Conservation (phyloP, 352 stramenopile species). For the Aphanomyces cochlioides region DNA sequence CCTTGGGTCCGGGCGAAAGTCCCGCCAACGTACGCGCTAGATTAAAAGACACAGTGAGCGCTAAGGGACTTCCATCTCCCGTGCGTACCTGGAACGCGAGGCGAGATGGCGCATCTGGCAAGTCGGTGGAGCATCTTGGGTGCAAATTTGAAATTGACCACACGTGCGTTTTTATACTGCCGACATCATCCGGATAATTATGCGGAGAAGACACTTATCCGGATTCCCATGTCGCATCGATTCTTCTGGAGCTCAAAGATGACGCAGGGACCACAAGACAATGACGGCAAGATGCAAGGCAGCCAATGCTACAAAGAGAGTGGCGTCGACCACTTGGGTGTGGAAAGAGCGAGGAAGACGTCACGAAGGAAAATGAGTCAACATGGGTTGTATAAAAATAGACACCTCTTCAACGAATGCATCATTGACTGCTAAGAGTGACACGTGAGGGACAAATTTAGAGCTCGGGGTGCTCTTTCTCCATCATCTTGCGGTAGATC, state of each 20-base stretch:
- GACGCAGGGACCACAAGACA: too few species aligned
- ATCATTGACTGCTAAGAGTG: too few species aligned
- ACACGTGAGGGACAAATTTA: not conserved
- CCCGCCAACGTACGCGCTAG: constrained; percentile 5
- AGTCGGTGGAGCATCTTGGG: not conserved
- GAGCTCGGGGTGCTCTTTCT: constrained; percentile 22
- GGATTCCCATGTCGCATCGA: not conserved
- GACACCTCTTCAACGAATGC: too few species aligned
- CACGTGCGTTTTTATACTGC: constrained; percentile 4
- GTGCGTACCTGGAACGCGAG: too few species aligned
- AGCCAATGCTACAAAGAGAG: too few species aligned
- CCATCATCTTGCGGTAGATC: constrained; percentile 31
- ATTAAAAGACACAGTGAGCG: not conserved
- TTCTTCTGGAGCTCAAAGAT: too few species aligned
- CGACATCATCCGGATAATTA: not conserved
- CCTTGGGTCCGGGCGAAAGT: not conserved
- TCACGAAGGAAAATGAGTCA: too few species aligned
- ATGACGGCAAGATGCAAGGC: too few species aligned
- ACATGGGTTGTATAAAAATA: too few species aligned
- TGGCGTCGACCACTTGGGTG: too few species aligned
- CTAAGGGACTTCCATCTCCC: too few species aligned
- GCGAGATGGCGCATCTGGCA: not conserved
- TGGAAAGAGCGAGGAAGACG: too few species aligned
- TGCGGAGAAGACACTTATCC: not conserved
- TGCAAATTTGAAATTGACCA: constrained; percentile 1